These are phyloP conservation scores for Blastocystis hominis DNA, from an alignment of 352 stramenopile genomes.

Conservation along the genomic window DNA sequence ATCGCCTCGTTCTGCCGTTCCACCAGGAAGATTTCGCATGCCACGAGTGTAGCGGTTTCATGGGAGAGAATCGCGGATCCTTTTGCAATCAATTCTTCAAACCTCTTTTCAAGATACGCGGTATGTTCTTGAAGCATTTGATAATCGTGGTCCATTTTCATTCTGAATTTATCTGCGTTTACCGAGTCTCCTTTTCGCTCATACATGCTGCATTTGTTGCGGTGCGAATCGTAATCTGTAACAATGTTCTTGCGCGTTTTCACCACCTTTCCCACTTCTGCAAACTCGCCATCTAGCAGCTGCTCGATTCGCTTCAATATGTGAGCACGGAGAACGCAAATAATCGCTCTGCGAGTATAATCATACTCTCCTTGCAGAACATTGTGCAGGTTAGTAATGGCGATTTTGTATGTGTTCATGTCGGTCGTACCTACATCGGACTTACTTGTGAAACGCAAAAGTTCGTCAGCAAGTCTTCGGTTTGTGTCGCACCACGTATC, in stretches of 20 bases:
- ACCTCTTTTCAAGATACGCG: constrained; percentile 18
- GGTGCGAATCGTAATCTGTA: constrained; percentile 49
- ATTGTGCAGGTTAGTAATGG: neutral
- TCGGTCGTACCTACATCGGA: neutral
- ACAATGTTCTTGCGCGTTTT: constrained; percentile 57
- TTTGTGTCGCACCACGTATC: constrained; percentile 50
- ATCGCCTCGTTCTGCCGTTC: constrained; percentile 30
- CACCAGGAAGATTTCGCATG: constrained; percentile 37
- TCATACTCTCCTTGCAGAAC: constrained; percentile 43
- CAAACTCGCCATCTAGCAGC: constrained; percentile 44
- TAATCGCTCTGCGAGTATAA: constrained; percentile 29
- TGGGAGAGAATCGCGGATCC: neutral
- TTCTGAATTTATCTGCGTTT: constrained; percentile 43
- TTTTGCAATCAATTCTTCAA: constrained; percentile 1
- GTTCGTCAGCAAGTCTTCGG: constrained; percentile 23
- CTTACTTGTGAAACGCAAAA: constrained; percentile 36
- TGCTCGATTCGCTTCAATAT: constrained; percentile 28
- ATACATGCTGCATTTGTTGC: neutral
- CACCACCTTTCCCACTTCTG: constrained; percentile 30
- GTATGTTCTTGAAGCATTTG: constrained; percentile 41
- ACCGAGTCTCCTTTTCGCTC: constrained; percentile 29
- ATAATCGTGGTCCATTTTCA: constrained; percentile 54
- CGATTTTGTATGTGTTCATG: constrained; percentile 11
- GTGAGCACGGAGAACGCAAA: constrained; percentile 23
- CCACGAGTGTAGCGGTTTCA: constrained; percentile 19